Evolutionary conservation across 768 basidiomycete genomes (phyloP).

Genomic region (Termitomyces sp.): DNA sequence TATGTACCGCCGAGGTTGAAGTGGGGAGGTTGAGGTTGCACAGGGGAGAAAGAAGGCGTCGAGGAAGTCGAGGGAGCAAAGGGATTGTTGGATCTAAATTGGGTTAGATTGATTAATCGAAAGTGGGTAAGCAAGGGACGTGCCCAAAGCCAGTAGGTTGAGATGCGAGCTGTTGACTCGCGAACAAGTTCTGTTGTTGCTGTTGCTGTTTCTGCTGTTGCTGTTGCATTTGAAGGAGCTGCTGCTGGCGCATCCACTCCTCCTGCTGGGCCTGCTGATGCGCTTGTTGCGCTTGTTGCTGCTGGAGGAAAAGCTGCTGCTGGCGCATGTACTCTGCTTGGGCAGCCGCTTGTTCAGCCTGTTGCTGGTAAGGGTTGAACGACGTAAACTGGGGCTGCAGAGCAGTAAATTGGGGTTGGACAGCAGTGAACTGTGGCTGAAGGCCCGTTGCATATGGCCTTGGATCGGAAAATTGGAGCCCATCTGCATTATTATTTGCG

Average conservation of each 20-base stretch:
- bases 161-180: conserved; percentile 15
- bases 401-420: conserved; percentile 46
- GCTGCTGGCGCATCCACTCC: conserved; percentile 39
- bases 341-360: conserved; percentile 83
- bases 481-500: conserved; percentile 36
- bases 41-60: conserved; percentile 22
- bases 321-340: conserved; percentile 72
- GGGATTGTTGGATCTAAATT: conserved; percentile 92
- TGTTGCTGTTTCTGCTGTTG: conserved; percentile 56
- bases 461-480: conserved; percentile 59
- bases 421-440: conserved; percentile 46
- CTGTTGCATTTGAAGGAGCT: conserved; percentile 38
- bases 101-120: conserved; percentile 18
- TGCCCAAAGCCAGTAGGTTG: conserved; percentile 79
- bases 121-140: conserved; percentile 18
- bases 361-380: conserved; percentile 93
- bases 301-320: conserved; percentile 60
- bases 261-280: conserved; percentile 47
- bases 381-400: conserved; percentile 84
- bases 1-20: conserved; percentile 74
- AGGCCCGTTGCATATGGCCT: conserved; percentile 53
- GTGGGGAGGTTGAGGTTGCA: conserved; percentile 33
- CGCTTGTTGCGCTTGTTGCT: conserved; percentile 41
- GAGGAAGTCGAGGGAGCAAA: conserved; percentile 57
- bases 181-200: conserved; percentile 38